These are phyloP conservation scores for Erythrobasidium hasegawianum DNA, from an alignment of 1,284 basidiomycete genomes.

Conservation along the genomic window DNA sequence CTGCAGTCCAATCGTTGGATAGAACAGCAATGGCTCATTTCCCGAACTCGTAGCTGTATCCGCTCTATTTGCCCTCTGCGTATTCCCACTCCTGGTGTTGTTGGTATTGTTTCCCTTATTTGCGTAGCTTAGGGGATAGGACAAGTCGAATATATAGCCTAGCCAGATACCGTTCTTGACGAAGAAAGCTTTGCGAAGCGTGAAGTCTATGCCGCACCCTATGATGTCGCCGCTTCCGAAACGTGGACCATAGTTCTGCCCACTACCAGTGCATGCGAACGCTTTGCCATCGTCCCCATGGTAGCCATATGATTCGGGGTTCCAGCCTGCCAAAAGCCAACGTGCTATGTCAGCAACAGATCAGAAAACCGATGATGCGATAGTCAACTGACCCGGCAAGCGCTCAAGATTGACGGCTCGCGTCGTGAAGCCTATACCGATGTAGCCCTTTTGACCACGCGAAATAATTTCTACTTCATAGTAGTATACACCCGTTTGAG, in stretches of 20 bases:
- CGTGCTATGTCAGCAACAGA: background rate
- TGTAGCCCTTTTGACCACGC: slow-evolving; percentile 77
- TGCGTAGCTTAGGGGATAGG: background rate
- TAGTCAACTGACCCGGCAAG: slow-evolving; percentile 58
- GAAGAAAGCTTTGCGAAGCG: slow-evolving; percentile 66
- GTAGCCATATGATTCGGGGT: slow-evolving; percentile 84
- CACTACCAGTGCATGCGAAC: slow-evolving; percentile 68
- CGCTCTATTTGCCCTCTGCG: slow-evolving; percentile 48
- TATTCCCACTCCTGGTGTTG: slow-evolving; percentile 52
- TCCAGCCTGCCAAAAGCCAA: slow-evolving; percentile 62
- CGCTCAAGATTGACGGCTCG: slow-evolving; percentile 62
- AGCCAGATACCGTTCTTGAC: slow-evolving; percentile 80
- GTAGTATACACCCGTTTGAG: slow-evolving; percentile 81
- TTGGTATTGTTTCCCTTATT: slow-evolving; percentile 50
- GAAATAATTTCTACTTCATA: slow-evolving; percentile 77
- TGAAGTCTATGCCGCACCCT: slow-evolving; percentile 83
- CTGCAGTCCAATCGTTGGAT: slow-evolving; percentile 80
- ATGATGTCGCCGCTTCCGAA: slow-evolving; percentile 73
- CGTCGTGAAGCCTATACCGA: slow-evolving; percentile 68
- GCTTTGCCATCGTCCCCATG: slow-evolving; percentile 82
- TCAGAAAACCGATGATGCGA: too few species aligned
- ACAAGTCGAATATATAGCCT: slow-evolving; percentile 54
- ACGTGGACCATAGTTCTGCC: slow-evolving; percentile 67
- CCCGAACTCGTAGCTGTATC: slow-evolving; percentile 24
- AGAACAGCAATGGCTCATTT: slow-evolving; percentile 51